Conservation (phyloP, 2,329 filamentous ascomycete species). For the Clonostachys byssicola region DNA sequence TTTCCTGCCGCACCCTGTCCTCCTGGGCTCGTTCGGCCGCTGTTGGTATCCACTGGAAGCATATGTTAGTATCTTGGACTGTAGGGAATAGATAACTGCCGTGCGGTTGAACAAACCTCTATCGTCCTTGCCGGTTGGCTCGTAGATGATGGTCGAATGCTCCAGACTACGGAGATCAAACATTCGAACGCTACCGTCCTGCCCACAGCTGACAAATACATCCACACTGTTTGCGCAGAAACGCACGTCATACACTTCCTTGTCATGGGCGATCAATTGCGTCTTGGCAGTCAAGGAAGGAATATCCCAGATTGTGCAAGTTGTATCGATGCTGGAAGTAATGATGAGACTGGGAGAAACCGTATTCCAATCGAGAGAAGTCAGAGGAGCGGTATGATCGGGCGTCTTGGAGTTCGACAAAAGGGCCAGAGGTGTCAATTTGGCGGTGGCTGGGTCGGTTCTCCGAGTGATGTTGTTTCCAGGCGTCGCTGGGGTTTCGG, state of each 20-base stretch:
- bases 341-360: slow-evolving; percentile 96
- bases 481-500: slow-evolving; percentile 50
- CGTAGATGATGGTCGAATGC: slow-evolving; percentile 98
- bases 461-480: slow-evolving; percentile 66
- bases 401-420: slow-evolving; percentile 98
- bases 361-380: slow-evolving; percentile 96
- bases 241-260: slow-evolving; percentile 96
- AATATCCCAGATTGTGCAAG: slow-evolving; percentile 99
- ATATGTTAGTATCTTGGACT: slow-evolving; percentile 4
- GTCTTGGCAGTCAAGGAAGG: slow-evolving; percentile 97
- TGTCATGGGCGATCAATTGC: slow-evolving; percentile 96
- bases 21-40: slow-evolving; percentile 66
- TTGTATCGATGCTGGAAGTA: slow-evolving; percentile 97
- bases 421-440: slow-evolving; percentile 87
- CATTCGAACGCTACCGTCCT: slow-evolving; percentile 97
- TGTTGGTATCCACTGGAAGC: slow-evolving; percentile 40
- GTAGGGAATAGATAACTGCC: slow-evolving; percentile 5
- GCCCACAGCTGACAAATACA: slow-evolving; percentile 95
- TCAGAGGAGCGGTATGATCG: slow-evolving; percentile 94
- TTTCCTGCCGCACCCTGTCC: slow-evolving; percentile 68
- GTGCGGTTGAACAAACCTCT: slow-evolving; percentile 45
- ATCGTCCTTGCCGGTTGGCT: slow-evolving; percentile 84
- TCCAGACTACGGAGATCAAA: slow-evolving; percentile 95
- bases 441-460: slow-evolving; percentile 59
- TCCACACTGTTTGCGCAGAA: slow-evolving; percentile 99